phyloP scores from a whole-genome alignment of 768 basidiomycete genomes.

The Hericium coralloides region DNA sequence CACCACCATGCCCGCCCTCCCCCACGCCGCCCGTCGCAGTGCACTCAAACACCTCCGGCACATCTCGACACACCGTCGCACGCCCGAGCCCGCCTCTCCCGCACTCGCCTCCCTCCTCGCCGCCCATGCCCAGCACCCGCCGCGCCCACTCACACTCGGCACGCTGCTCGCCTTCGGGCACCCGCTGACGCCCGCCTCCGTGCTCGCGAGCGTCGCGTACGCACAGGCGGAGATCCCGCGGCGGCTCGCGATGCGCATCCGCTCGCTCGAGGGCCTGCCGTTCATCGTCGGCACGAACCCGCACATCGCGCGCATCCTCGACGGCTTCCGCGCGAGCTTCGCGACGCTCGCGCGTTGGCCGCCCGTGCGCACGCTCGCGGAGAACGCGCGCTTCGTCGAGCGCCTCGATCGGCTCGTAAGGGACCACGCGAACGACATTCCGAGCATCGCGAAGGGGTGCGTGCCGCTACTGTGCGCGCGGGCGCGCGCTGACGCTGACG shows the following conservation, averaged over 20 bases:
- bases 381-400: conserved; percentile 61
- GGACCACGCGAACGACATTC: conserved; percentile 80
- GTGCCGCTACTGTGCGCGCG: conserved; percentile 8
- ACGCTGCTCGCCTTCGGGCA: conserved; percentile 69
- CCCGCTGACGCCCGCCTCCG: conserved; percentile 60
- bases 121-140: conserved; percentile 51
- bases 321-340: conserved; percentile 64
- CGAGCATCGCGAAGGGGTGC: conserved; percentile 84
- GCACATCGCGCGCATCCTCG: conserved; percentile 64
- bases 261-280: conserved; percentile 65
- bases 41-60: not conserved
- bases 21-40: not conserved
- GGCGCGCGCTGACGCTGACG: not conserved
- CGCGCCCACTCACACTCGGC: conserved; percentile 63
- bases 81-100: conserved; percentile 39
- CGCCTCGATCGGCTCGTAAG: conserved; percentile 65
- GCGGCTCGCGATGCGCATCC: conserved; percentile 65
- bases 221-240: conserved; percentile 71
- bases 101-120: conserved; percentile 54
- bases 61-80: conserved; percentile 17
- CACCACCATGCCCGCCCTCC: no score
- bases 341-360: conserved; percentile 60
- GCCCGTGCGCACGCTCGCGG: conserved; percentile 51
- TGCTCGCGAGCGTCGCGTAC: conserved; percentile 67
- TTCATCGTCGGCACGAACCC: conserved; percentile 90